A percentile compares a stretch with the other conserved stretches of the same genome.
Evolutionary conservation across 352 stramenopile species (phyloP).

Genomic region (Peronospora tabacina): DNA sequence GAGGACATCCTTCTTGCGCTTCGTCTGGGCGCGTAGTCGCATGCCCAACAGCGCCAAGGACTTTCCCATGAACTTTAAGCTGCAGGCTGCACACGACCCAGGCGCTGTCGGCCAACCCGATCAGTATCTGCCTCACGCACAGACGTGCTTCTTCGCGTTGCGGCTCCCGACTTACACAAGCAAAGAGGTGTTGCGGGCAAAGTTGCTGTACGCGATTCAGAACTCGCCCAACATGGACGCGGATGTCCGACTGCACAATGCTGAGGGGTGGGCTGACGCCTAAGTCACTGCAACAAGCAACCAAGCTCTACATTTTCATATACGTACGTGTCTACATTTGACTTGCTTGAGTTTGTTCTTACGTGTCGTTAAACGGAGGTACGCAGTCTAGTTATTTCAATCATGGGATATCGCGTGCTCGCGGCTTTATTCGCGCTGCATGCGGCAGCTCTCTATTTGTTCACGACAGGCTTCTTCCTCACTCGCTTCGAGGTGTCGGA

Average conservation of each 20-base stretch:
- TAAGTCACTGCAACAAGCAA: constrained; percentile 23
- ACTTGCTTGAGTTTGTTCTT: too few species aligned
- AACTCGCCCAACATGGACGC: constrained; percentile 95
- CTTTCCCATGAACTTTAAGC: constrained; percentile 94
- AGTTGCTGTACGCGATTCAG: constrained; percentile 91
- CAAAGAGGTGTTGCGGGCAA: constrained; percentile 77
- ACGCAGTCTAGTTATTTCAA: too few species aligned
- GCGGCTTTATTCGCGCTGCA: constrained; percentile 41
- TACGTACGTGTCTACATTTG: not conserved
- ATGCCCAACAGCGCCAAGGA: constrained; percentile 95
- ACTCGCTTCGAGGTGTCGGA: constrained; percentile 80
- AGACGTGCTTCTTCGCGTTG: constrained; percentile 99
- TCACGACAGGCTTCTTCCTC: constrained; percentile 86
- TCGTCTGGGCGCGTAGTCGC: constrained; percentile 95
- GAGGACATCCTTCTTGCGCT: constrained; percentile 93
- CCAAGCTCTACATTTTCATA: not conserved
- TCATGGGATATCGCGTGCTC: constrained; percentile 22
- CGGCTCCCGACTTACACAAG: constrained; percentile 92
- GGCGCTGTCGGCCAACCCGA: constrained; percentile 71
- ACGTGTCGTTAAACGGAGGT: too few species aligned
- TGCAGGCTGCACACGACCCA: constrained; percentile 80
- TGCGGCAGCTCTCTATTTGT: constrained; percentile 58
- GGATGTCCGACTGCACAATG: constrained; percentile 88
- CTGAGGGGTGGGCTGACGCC: constrained; percentile 81
- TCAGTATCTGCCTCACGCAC: constrained; percentile 94